Evolutionary conservation across 2,329 filamentous ascomycete genomes (phyloP), one percentile per base, ranked within the genome.

Genomic region (Stachybotrys chlorohalonatus): DNA sequence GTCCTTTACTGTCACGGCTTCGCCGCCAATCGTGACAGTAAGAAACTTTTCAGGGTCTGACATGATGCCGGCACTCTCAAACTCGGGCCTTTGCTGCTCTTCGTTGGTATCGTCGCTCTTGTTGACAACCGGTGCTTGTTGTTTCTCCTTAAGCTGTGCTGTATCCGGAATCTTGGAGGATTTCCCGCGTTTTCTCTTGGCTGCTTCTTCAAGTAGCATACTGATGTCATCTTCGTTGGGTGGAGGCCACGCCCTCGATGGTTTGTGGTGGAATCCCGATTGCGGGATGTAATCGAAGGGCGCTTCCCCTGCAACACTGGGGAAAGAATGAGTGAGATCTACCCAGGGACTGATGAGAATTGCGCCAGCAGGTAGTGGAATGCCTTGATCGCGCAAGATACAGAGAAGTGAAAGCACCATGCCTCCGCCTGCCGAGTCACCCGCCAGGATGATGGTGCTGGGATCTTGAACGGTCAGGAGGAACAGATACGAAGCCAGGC

Each of bases 331-430:
- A 0, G 90, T 95, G 53, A 97, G 74, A 67, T 99, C 94, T 8
- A 93, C 91, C 94, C 94, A 99, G 1, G 94, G 94, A 52, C 90
- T 96, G 52, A 97, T 89, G 47, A 97, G 76, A 49, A 97, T 85
- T 5, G 88, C 92, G 1, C 94, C 94, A 2, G 94, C 92, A 1
- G 94, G 94, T 31, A 96, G 70, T 6, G 93, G 88, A 13, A 96
- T 75, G 0, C 85, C 87, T 66, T 88, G 87, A 65, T 97, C 92
- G 58, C 94, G 84, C 57, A 97, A 70, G 2, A 84, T 82, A 32
- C 95, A 87, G 54, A 99, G 72, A 71, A 96, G 77, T 24, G 81
- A 87, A 60, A 96, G 62, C 0, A 92, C 82, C 89, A 97, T 94
- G 9, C 93, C 94, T 42, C 86, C 94, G 30, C 94, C 94, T 0